Evolutionary conservation across 139 green algal genomes (phyloP), one percentile per base, ranked within the genome.

Genomic region (Volvox reticuliferus): DNA sequence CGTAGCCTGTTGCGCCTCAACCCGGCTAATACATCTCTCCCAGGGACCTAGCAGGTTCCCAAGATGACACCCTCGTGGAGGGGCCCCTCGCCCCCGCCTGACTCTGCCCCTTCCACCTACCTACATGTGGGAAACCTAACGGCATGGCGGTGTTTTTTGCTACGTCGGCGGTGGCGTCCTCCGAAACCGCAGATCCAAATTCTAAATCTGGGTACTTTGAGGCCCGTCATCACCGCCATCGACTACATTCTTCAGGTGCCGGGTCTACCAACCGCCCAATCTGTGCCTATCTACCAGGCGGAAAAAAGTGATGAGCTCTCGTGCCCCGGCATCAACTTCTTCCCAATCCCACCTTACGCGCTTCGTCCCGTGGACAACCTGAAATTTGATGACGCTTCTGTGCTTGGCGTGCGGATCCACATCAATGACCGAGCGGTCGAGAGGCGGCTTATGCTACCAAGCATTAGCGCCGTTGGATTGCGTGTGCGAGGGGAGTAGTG

Each of bases 381-480:
- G 80, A 55, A 55, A 55, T 55, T 55, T 55, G 28, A 32, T 2
- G 80, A 50, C 17, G 80, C 80, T 0, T 17, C 50, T 44, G 55
- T 86, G 55, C 80, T 86, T 5, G 80, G 80, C 2, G 50, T 73
- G 55, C 80, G 80, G 9, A 73, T 86, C 55, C 55, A 55, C 28
- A 50, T 50, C 19, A 55, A 62, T 32, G 16, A 71, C 26, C 13
- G 28, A 1, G 12, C 28, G 6, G 80, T 73, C 44, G 55, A 71
- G 28, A 50, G 30, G 55, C 20, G 28, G 13, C 21, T 9, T 3
- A 18, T 32, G 55, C 26, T 86, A 24, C 55, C 55, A 12, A 86
- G 80, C 80, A 75, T 86, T 28, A 73, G 80, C 12, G 80, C 50
- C n/a, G 80, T 86, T n/a, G 80, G 80, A 18, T 30, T 86, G 28